A percentile compares a stretch with the other conserved stretches of the same genome.
Conservation (phyloP, 2,329 filamentous ascomycete species). For the Colletotrichum gloeosporioides region DNA sequence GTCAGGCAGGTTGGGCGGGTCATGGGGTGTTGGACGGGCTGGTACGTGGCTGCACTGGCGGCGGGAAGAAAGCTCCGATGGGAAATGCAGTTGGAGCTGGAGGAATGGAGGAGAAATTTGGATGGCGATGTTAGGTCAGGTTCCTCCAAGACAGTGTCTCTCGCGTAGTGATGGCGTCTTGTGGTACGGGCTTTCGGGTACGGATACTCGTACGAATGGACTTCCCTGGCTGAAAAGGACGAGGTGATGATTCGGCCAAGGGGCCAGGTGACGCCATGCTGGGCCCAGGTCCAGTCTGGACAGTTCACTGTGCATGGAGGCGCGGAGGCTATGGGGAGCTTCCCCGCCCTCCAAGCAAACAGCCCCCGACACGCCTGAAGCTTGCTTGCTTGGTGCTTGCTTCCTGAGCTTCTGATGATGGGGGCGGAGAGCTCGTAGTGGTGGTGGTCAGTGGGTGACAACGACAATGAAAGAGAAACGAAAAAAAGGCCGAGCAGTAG, state of each 20-base stretch:
- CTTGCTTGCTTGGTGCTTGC: neutral
- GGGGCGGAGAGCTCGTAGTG: neutral
- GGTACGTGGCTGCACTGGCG: neutral
- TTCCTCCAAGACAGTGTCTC: neutral
- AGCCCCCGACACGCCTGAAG: neutral
- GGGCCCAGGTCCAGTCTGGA: neutral
- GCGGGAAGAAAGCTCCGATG: conserved; percentile 3
- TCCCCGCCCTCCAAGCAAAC: neutral
- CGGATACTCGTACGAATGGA: neutral
- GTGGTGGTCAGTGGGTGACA: neutral
- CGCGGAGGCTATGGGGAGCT: neutral
- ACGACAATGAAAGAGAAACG: neutral
- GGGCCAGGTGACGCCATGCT: conserved; percentile 15
- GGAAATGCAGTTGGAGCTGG: neutral
- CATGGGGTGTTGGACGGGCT: neutral
- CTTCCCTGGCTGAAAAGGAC: neutral
- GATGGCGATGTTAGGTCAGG: neutral
- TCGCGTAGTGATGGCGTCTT: neutral
- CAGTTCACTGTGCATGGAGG: conserved; percentile 2
- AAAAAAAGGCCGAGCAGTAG: neutral
- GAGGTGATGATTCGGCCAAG: conserved; percentile 9
- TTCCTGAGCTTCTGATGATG: neutral
- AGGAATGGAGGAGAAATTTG: neutral
- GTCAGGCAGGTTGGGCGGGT: neutral
- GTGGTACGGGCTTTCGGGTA: neutral